Conservation (phyloP, 306 rosid species). For the Argentina anserina region DNA sequence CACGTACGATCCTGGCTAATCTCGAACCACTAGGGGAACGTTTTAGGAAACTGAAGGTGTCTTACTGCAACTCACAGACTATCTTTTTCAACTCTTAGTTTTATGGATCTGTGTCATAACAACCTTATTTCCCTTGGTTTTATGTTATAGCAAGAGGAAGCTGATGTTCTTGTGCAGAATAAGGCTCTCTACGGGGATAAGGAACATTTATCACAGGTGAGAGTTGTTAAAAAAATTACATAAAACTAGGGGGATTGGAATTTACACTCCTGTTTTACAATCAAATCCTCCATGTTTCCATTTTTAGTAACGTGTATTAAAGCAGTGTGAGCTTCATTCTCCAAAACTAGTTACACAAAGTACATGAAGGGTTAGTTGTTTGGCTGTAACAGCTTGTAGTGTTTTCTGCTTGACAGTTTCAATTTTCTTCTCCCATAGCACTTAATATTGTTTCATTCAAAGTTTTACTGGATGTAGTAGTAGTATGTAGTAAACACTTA, state of each 20-base stretch:
- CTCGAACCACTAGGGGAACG: conserved; percentile 92
- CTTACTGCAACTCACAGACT: conserved; percentile 26
- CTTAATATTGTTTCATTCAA: neutral
- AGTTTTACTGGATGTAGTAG: no score
- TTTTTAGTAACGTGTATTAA: neutral
- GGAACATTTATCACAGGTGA: conserved; percentile 87
- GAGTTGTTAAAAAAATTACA: conserved; percentile 7
- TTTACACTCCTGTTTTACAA: neutral
- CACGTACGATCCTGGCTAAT: conserved; percentile 68
- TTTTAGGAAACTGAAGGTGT: conserved; percentile 85
- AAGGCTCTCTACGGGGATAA: conserved; percentile 78
- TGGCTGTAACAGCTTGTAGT: neutral
- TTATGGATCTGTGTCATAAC: conserved; percentile 6
- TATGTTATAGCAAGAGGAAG: conserved; percentile 70
- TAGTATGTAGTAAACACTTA: no score
- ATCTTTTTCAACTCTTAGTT: conserved; percentile 15
- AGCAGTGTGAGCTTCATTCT: neutral
- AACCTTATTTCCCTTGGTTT: conserved; percentile 19
- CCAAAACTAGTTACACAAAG: neutral
- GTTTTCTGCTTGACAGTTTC: neutral
- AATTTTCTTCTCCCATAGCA: neutral
- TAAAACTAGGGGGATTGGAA: neutral
- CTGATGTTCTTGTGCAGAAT: conserved; percentile 83
- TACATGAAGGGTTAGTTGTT: neutral
- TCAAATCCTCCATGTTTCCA: neutral